A percentile compares a stretch with the other conserved stretches of the same genome.
These are phyloP conservation scores for Ophiostoma australiae DNA, from an alignment of 2,329 filamentous ascomycete species.

Conservation along the genomic window DNA sequence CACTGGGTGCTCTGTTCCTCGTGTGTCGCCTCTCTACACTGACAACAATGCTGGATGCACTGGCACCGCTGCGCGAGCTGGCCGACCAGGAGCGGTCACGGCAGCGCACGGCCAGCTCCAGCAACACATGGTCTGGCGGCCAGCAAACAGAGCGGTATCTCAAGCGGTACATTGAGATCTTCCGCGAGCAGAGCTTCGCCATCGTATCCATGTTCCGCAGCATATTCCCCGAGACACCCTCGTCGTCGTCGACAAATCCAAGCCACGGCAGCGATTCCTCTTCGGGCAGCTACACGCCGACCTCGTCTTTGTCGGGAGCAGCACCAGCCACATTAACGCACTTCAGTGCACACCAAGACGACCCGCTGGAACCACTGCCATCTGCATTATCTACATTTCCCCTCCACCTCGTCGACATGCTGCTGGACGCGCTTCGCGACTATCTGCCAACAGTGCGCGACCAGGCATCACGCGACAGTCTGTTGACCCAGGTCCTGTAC, in stretches of 20 bases:
- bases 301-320: background rate
- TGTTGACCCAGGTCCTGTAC: slow-evolving; percentile 88
- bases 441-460: slow-evolving; percentile 83
- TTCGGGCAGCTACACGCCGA: background rate
- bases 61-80: slow-evolving; percentile 79
- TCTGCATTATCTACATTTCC: slow-evolving; percentile 79
- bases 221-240: slow-evolving; percentile 60
- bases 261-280: slow-evolving; percentile 4
- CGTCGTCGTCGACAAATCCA: slow-evolving; percentile 17
- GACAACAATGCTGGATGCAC: slow-evolving; percentile 69
- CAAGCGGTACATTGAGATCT: slow-evolving; percentile 94
- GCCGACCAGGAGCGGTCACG: slow-evolving; percentile 74
- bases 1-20: slow-evolving; percentile 77
- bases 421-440: slow-evolving; percentile 67
- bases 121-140: slow-evolving; percentile 58
- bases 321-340: slow-evolving; percentile 16
- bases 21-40: slow-evolving; percentile 80
- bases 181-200: slow-evolving; percentile 93
- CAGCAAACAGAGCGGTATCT: slow-evolving; percentile 92
- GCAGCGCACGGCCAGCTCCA: slow-evolving; percentile 38
- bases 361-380: slow-evolving; percentile 55
- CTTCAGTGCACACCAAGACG: background rate
- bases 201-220: slow-evolving; percentile 93
- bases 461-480: slow-evolving; percentile 72
- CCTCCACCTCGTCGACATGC: slow-evolving; percentile 72